phyloP scores from a whole-genome alignment of 805 yeast genomes.

The Zygosaccharomyces pseudorouxii region DNA sequence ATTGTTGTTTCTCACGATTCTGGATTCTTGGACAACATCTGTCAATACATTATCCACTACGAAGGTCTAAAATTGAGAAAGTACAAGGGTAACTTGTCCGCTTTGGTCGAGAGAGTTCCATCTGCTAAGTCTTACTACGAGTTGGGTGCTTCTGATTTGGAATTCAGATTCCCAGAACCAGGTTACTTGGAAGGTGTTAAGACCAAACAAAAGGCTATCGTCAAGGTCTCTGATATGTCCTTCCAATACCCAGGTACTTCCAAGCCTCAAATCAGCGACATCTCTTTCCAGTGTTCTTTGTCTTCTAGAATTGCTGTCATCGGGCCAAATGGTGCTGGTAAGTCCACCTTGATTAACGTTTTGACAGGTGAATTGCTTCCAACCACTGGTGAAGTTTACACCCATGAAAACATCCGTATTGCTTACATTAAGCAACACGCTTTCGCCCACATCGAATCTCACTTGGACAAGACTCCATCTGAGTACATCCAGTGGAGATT shows the following conservation, averaged over 20 bases:
- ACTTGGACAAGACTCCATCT: conserved; percentile 98
- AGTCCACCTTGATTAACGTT: conserved; percentile 96
- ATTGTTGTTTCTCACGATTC: conserved; percentile 99
- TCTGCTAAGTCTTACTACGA: conserved; percentile 98
- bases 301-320: conserved; percentile 99
- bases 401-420: conserved; percentile 99
- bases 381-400: conserved; percentile 97
- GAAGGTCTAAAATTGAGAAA: conserved; percentile 99
- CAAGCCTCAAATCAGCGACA: conserved; percentile 88
- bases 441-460: conserved; percentile 98
- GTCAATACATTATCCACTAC: conserved; percentile 98
- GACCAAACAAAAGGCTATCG: conserved; percentile 99
- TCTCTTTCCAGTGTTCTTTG: conserved; percentile 97
- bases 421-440: conserved; percentile 99
- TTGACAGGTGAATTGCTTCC: conserved; percentile 99
- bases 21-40: conserved; percentile 96
- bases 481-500: conserved; percentile 99
- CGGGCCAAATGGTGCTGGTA: conserved; percentile 99
- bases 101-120: conserved; percentile 98
- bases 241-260: conserved; percentile 99
- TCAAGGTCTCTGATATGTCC: conserved; percentile 93
- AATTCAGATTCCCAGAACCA: conserved; percentile 98
- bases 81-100: conserved; percentile 99
- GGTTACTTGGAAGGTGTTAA: conserved; percentile 99
- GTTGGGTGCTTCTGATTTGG: conserved; percentile 95